Percentiles rank a stretch among this genome's conserved stretches.
These are phyloP conservation scores for Priceomyces medius DNA, from an alignment of 805 yeast genomes.

Conservation along the genomic window DNA sequence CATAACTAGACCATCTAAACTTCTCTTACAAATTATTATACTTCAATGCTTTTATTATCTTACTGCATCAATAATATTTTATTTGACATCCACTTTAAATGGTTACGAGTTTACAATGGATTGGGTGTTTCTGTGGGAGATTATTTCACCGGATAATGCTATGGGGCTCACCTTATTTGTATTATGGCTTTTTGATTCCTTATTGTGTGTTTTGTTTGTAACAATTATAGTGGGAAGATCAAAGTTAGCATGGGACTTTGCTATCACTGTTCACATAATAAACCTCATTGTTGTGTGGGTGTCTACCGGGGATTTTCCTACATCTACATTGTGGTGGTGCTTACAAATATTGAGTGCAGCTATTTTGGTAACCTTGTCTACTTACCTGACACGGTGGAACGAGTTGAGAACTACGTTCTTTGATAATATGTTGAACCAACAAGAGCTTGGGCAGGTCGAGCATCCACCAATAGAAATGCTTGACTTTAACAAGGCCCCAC, in stretches of 20 bases:
- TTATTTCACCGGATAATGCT: conserved; percentile 70
- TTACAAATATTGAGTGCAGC: conserved; percentile 67
- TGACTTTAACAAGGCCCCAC: conserved; percentile 9
- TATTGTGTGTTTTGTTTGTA: conserved; percentile 79
- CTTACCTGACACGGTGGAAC: conserved; percentile 89
- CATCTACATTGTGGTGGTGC: conserved; percentile 78
- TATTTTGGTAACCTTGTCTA: conserved; percentile 75
- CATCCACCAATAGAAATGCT: conserved; percentile 21
- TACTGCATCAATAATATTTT: conserved; percentile 67
- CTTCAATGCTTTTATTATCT: conserved; percentile 78
- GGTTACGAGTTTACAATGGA: conserved; percentile 68
- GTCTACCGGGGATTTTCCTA: conserved; percentile 67
- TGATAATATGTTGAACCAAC: conserved; percentile 68
- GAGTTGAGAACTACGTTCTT: conserved; percentile 88
- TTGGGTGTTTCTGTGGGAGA: conserved; percentile 82
- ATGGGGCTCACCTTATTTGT: conserved; percentile 72
- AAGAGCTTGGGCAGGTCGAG: conserved; percentile 43
- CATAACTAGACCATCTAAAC: conserved; percentile 32
- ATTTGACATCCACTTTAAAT: conserved; percentile 60
- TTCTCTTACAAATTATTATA: conserved; percentile 63
- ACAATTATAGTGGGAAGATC: conserved; percentile 89
- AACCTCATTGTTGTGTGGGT: conserved; percentile 69
- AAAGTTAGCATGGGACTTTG: conserved; percentile 95
- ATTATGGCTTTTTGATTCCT: conserved; percentile 80
- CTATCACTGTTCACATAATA: conserved; percentile 84